Evolutionary conservation across 192 early-diverging fungal species (phyloP), one percentile per base, ranked within the genome.

Genomic region (Coemansia sp.): DNA sequence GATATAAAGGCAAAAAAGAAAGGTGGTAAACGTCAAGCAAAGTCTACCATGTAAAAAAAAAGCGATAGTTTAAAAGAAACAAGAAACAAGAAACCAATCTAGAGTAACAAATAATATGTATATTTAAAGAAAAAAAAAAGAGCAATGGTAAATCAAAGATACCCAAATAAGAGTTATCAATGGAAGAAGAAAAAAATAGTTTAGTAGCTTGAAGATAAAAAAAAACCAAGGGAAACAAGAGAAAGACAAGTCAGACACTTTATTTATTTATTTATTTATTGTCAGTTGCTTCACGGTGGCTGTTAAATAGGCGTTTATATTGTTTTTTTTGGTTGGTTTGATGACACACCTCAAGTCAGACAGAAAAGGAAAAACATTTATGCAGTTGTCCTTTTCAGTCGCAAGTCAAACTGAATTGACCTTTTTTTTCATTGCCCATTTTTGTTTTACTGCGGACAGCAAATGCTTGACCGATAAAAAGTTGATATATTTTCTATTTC

Each of bases 391-490:
- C 17, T 48, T 14, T 48, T 48, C 18, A 56, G 20, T 22, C 32
- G 22, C 12, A 22, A 33, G 8, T 28, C 22, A 11, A 56, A 22
- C 54, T 56, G 8, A 34, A 18, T 56, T 56, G 8, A 56, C 20
- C 20, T 28, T 56, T 22, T 34, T 22, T 56, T 56, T 28, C 45
- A 48, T 48, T 48, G 45, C 45, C 12, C 8, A 48, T 56, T 34
- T 48, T 48, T 48, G 17, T 48, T 48, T 56, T 56, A 34, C 54
- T 56, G 54, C 54, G 54, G 54, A 56, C 32, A 22, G 54, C 54
- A 56, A 12, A 11, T 41, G 51, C 51, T 22, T 20, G 52, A 54
- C 11, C 52, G 22, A 54, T 54, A 54, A 17, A 54, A 54, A 54
- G 52, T 17, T 20, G n/a, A 17, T 54, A 6, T 6, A 54, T 22